Evolutionary conservation across 108 stramenopile species (phyloP).

Genomic region (Mediolabrus comicus): DNA sequence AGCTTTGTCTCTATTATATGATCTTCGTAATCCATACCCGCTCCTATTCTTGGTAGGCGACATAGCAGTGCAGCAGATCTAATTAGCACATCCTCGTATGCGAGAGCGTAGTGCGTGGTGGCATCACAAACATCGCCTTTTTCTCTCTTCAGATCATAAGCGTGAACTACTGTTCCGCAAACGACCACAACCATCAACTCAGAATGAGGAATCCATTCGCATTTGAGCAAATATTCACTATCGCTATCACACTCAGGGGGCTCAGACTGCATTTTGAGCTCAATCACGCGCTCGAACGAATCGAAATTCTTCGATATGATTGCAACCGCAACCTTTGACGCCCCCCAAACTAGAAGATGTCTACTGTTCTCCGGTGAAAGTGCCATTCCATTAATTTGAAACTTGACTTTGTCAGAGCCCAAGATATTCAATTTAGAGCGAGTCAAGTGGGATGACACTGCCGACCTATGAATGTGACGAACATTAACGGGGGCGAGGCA

Average conservation of each 20-base stretch:
- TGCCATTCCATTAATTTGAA: constrained; percentile 58
- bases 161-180: constrained; percentile 58
- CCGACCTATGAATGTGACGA: constrained; percentile 34
- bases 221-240: constrained; percentile 54
- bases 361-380: constrained; percentile 62
- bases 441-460: constrained; percentile 25
- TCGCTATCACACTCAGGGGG: constrained; percentile 55
- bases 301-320: constrained; percentile 51
- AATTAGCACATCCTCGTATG: constrained; percentile 49
- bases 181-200: constrained; percentile 55
- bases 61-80: constrained; percentile 34
- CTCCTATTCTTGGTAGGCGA: constrained; percentile 9
- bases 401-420: constrained; percentile 47
- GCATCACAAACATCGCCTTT: constrained; percentile 31
- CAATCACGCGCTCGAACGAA: constrained; percentile 51
- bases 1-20: constrained; percentile 30
- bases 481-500: constrained; percentile 52
- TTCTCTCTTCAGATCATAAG: constrained; percentile 55
- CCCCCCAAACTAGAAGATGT: constrained; percentile 70
- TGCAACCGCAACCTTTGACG: constrained; percentile 53
- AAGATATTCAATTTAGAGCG: constrained; percentile 56
- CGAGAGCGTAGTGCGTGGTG: constrained; percentile 45
- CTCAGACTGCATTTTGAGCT: constrained; percentile 53
- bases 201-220: constrained; percentile 68
- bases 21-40: not conserved